Conservation (phyloP, 805 yeast genomes). For the Metschnikowia vanudenii region DNA sequence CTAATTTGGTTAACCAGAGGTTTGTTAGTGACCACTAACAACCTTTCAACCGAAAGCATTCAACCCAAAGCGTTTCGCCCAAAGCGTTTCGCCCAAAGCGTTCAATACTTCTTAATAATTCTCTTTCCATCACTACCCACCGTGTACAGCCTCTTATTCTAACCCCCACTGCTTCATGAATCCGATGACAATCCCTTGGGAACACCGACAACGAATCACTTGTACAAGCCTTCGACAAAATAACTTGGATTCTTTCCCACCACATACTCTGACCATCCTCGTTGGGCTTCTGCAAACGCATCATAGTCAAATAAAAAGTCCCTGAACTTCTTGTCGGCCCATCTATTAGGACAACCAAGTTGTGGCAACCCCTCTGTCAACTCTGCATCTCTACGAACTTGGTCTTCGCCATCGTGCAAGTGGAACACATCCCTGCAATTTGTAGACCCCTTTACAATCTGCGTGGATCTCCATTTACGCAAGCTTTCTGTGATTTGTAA, state of each 20-base stretch:
- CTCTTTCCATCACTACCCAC: no score
- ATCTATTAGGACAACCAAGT: constrained; percentile 22
- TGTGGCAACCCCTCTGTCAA: constrained; percentile 19
- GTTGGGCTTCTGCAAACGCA: constrained; percentile 25
- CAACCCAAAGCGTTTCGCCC: no score
- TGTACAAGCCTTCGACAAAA: neutral
- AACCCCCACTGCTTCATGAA: no score
- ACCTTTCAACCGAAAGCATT: no score
- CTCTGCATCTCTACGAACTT: constrained; percentile 22
- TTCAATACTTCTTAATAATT: no score
- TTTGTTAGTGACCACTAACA: no score
- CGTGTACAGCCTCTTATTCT: no score
- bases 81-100: no score
- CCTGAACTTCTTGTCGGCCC: constrained; percentile 29
- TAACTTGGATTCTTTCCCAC: neutral
- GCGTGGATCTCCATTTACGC: constrained; percentile 8
- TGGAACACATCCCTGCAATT: constrained; percentile 22
- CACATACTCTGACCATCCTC: constrained; percentile 17
- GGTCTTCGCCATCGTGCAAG: constrained; percentile 28
- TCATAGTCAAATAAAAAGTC: constrained; percentile 27
- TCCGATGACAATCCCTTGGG: no score
- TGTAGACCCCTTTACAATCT: constrained; percentile 2
- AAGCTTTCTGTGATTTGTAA: constrained; percentile 9
- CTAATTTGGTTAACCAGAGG: no score
- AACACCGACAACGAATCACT: neutral